Evolutionary conservation across 208 protist genomes (phyloP), one percentile per base, ranked within the genome.

Genomic region (Histomonas meleagridis): DNA sequence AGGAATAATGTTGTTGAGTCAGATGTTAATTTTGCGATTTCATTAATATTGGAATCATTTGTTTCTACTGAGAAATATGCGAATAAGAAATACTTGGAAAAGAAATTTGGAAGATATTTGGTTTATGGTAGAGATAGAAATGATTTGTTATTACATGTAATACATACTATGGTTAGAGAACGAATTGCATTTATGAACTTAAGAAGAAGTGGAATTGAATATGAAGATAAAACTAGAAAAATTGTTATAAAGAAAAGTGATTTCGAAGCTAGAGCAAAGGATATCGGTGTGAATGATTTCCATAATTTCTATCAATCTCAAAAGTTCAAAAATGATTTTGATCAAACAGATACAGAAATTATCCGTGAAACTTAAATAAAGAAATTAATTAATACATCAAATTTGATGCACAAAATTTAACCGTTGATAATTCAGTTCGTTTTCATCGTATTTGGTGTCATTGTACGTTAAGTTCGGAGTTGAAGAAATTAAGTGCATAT

Each of bases 11-110:
- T 99, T 5, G 95, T 92, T 7, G 95, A 98, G 60, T 96, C 98
- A 90, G 98, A 99, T 93, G 96, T 99, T 26, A 97, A 98, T 76
- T 95, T 98, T 7, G 98, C 98, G 46, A 99, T 99, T 81, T 95
- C 96, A 7, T 95, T 99, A 23, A 98, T 99, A 93, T 94, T 99
- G 10, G 96, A 97, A 21, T 98, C 96, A 90, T 99, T 99, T 93
- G 98, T 99, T 62, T 95, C 96, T 49, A 97, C 97, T 40, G 98
- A 98, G 93, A 97, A 97, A 92, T 94, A 94, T 91, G 90, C 92
- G 10, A 79, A 96, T 28, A 43, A 93, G 79, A 91, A 62, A 14
- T 23, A 18, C 10, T 92, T 94, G 46, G 51, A 93, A 65, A 46
- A n/a, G 0, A 81, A 93, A 46, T 94, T 94, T 43, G 26, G 48